phyloP scores from a whole-genome alignment of 2,329 filamentous ascomycete genomes.

The Fusarium penzigii region DNA sequence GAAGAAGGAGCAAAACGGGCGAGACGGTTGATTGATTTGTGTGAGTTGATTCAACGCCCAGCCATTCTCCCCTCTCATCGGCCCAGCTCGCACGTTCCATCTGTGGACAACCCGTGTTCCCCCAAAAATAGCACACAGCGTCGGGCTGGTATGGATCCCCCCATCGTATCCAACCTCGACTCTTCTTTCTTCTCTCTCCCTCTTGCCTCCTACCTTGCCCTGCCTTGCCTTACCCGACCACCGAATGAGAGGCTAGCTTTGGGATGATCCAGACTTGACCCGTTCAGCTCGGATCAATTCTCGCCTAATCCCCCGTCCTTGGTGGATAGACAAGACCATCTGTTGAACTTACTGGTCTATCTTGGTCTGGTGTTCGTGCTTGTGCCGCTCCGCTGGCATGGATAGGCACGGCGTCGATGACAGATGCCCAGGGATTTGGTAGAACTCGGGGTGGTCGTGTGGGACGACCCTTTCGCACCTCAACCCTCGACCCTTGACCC shows the following conservation, averaged over 20 bases:
- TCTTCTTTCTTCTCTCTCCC: not conserved
- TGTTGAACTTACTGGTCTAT: not conserved
- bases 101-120: not conserved
- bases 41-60: no score
- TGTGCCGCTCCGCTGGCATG: not conserved
- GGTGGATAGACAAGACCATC: not conserved
- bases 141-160: not conserved
- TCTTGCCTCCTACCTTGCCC: not conserved
- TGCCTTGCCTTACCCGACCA: not conserved
- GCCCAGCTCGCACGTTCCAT: not conserved
- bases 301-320: not conserved
- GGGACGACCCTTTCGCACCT: not conserved
- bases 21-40: not conserved
- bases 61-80: not conserved
- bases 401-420: constrained; percentile 8
- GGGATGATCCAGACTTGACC: not conserved
- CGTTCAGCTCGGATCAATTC: not conserved
- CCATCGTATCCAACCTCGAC: not conserved
- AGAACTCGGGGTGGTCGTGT: not conserved
- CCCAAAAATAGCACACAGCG: not conserved
- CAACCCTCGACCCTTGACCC: not conserved
- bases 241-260: not conserved
- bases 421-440: constrained; percentile 11
- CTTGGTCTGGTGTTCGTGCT: not conserved
- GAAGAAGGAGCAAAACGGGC: not conserved